A percentile compares a stretch with the other conserved stretches of the same genome.
Conservation (phyloP, 257 asterid genomes). For the Fraxinus quadrangulata region DNA sequence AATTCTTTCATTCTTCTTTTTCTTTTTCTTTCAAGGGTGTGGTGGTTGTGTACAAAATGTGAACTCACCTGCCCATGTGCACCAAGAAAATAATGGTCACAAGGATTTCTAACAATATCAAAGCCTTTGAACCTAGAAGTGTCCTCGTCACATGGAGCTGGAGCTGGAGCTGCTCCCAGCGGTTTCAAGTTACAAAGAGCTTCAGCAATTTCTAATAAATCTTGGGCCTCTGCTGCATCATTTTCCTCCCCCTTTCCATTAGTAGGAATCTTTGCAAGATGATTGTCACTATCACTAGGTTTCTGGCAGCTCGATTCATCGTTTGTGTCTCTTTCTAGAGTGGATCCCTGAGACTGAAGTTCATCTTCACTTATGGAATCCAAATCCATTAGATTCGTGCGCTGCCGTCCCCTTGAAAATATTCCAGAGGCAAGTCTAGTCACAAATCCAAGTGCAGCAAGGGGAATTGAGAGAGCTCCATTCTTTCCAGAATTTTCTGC, state of each 20-base stretch:
- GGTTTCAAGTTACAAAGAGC: slow-evolving; percentile 45
- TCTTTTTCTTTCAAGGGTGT: background rate
- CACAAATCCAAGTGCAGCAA: slow-evolving; percentile 91
- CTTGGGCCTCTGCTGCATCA: slow-evolving; percentile 40
- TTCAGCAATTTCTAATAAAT: slow-evolving; percentile 50
- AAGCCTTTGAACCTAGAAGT: slow-evolving; percentile 69
- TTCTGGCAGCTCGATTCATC: slow-evolving; percentile 55
- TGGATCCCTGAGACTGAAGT: slow-evolving; percentile 45
- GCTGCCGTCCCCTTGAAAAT: slow-evolving; percentile 75
- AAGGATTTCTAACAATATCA: slow-evolving; percentile 79
- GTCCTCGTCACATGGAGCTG: slow-evolving; percentile 32
- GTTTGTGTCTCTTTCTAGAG: slow-evolving; percentile 34
- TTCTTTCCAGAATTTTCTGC: slow-evolving; percentile 64
- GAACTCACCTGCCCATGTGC: slow-evolving; percentile 69
- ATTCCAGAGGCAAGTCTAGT: slow-evolving; percentile 90
- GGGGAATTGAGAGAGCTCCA: slow-evolving; percentile 81
- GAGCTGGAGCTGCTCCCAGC: slow-evolving; percentile 36
- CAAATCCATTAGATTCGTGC: slow-evolving; percentile 37
- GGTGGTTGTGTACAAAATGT: background rate
- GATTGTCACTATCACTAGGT: slow-evolving; percentile 41
- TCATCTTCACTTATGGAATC: slow-evolving; percentile 65
- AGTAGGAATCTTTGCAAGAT: slow-evolving; percentile 40
- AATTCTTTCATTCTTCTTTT: slow-evolving; percentile 14
- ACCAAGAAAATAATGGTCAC: slow-evolving; percentile 73
- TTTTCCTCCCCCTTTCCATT: slow-evolving; percentile 43